These are phyloP conservation scores for Brettanomyces naardenensis DNA, from an alignment of 805 yeast genomes.

Conservation along the genomic window DNA sequence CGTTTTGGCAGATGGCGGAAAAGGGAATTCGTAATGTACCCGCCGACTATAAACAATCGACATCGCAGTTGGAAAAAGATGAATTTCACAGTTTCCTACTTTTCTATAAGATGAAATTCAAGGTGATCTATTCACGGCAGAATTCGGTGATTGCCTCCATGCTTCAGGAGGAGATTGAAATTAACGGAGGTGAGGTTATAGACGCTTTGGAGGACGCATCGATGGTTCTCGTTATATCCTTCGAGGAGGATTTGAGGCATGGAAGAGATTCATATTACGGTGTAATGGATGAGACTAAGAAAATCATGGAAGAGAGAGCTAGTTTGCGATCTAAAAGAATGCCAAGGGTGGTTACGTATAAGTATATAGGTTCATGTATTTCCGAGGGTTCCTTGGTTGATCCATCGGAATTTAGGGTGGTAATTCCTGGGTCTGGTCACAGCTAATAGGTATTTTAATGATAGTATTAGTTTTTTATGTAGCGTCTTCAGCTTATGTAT, in stretches of 20 bases:
- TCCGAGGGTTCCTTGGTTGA: constrained; percentile 3
- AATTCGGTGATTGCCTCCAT: constrained; percentile 1
- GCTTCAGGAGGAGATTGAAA: constrained; percentile 5
- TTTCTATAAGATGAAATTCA: constrained; percentile 3
- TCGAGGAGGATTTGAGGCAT: constrained; percentile 5
- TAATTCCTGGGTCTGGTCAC: no score
- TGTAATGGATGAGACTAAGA: background rate
- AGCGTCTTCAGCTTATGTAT: no score
- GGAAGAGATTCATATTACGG: background rate
- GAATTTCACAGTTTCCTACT: background rate
- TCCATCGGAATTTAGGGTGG: constrained; percentile 2
- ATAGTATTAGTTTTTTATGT: no score
- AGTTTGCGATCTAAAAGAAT: background rate
- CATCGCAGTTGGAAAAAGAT: background rate
- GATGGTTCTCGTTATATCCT: constrained; percentile 28
- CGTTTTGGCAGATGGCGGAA: constrained; percentile 15
- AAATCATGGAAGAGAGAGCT: constrained; percentile 4
- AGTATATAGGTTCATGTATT: constrained; percentile 6
- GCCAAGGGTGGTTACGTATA: constrained; percentile 4
- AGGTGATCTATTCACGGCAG: constrained; percentile 1
- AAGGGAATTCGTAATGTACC: background rate
- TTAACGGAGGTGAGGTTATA: constrained; percentile 34
- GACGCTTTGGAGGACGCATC: constrained; percentile 25
- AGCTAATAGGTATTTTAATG: no score
- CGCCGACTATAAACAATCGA: background rate